These are phyloP conservation scores for Fistulina hepatica DNA, from an alignment of 1,284 basidiomycete genomes.

Conservation along the genomic window DNA sequence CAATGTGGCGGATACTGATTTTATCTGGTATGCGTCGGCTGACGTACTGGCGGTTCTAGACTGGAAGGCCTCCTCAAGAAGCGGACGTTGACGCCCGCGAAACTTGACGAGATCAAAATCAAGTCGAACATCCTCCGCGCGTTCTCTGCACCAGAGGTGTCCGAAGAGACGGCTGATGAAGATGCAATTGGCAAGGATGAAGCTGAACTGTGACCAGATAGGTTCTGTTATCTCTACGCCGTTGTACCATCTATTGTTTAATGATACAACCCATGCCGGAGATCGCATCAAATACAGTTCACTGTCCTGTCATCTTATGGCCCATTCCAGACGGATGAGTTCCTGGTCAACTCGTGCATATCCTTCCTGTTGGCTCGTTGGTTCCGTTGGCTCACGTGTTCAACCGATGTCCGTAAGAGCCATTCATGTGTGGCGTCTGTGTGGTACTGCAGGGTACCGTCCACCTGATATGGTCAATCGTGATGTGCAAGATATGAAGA, in stretches of 20 bases:
- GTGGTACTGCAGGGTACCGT: too few relatives aligned
- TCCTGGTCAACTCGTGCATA: too few relatives aligned
- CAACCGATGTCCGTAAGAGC: too few relatives aligned
- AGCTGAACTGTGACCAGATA: constrained; percentile 30
- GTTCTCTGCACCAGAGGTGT: constrained; percentile 48
- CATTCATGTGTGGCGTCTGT: too few relatives aligned
- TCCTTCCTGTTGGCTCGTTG: too few relatives aligned
- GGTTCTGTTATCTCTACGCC: constrained; percentile 9
- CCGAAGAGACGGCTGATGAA: constrained; percentile 29
- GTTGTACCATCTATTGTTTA: constrained; percentile 7
- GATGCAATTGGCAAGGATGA: constrained; percentile 29
- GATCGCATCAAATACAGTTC: too few relatives aligned
- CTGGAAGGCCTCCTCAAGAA: constrained; percentile 63
- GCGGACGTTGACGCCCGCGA: constrained; percentile 59
- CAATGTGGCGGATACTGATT: background rate
- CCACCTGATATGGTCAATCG: too few relatives aligned
- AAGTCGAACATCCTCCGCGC: constrained; percentile 81
- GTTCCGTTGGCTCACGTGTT: too few relatives aligned
- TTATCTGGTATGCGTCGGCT: constrained; percentile 1
- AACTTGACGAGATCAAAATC: constrained; percentile 90
- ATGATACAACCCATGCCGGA: too few relatives aligned
- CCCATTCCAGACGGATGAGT: too few relatives aligned
- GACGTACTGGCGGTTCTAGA: constrained; percentile 24
- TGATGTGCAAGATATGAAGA: too few relatives aligned
- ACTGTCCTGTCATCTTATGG: too few relatives aligned